Evolutionary conservation across 257 asterid species (phyloP), one percentile per base, ranked within the genome.

Genomic region (Solanum dulcamara): DNA sequence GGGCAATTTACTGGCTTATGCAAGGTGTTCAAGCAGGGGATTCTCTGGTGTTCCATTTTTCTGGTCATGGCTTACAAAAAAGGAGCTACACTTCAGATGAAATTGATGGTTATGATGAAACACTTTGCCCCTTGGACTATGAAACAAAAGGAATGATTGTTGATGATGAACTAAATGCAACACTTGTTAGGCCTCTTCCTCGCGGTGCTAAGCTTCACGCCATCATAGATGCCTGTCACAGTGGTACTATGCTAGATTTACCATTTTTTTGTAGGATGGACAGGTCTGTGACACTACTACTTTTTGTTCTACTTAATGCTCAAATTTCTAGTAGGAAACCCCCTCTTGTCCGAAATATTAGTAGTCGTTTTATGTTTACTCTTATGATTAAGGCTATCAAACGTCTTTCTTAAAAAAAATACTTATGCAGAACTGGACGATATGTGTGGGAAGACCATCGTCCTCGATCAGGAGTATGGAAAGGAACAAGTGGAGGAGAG

Each of bases 401-500:
- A n/a, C n/a, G n/a, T n/a, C n/a, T n/a, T n/a, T n/a, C n/a, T n/a
- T n/a, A n/a, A n/a, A n/a, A n/a, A n/a, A n/a, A n/a, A n/a, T n/a
- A n/a, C n/a, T n/a, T 67, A 35, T 37, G 80, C 89, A 96, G 98
- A 89, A 91, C 84, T 40, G 98, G 99, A 60, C 88, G 93, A 55
- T 93, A 91, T 79, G 26, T 85, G 40, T 95, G 98, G 99, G 98
- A 97, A 89, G 98, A 97, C 68, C 99, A 97, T 84, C 98, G 98
- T 8, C 99, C 99, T 22, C 90, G 79, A 68, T 86, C 99, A 28
- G 98, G 99, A 11, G 60, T 89, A 10, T 97, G 98, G 98, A 97
- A 95, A 92, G 99, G 99, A 74, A 93, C 99, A 28, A 95, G 89
- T n/a, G 98, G 99, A 32, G 99, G 99, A 84, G 99, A 95, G 86